These are phyloP conservation scores for Eleusine coracana DNA, from an alignment of 176 grass and related monocot species.

Conservation along the genomic window DNA sequence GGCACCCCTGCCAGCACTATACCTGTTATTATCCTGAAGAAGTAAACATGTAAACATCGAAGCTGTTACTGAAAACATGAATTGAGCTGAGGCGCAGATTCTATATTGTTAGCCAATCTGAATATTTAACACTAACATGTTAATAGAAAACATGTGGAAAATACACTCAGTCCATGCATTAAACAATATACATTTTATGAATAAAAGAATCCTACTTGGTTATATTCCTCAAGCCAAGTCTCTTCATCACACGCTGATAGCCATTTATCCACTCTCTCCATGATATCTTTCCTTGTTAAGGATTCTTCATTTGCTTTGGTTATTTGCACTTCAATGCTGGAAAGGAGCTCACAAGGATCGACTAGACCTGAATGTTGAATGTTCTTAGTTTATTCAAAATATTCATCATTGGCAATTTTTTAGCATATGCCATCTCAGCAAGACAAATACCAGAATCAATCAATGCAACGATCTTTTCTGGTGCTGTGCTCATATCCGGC, in stretches of 20 bases:
- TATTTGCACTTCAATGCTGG: constrained; percentile 83
- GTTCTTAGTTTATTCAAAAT: constrained; percentile 29
- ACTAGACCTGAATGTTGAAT: constrained; percentile 69
- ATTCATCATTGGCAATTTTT: constrained; percentile 37
- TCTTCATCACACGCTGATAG: constrained; percentile 85
- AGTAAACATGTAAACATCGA: constrained; percentile 25
- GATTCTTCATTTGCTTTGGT: constrained; percentile 78
- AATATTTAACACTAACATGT: constrained; percentile 32
- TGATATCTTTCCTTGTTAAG: constrained; percentile 83
- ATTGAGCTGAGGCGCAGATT: neutral
- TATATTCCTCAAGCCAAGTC: constrained; percentile 97
- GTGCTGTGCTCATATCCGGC: constrained; percentile 80
- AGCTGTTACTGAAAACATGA: constrained; percentile 22
- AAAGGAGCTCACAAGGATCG: constrained; percentile 92
- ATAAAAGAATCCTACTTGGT: constrained; percentile 58
- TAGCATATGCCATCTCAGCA: neutral
- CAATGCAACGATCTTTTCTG: constrained; percentile 78
- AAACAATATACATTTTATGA: constrained; percentile 5
- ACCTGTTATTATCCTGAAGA: constrained; percentile 81
- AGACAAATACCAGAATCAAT: constrained; percentile 83
- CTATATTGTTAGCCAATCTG: constrained; percentile 21
- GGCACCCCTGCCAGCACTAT: constrained; percentile 78
- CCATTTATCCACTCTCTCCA: constrained; percentile 85
- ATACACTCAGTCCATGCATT: constrained; percentile 1
- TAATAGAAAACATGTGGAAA: constrained; percentile 9